Percentiles rank a stretch among this genome's conserved stretches.
phyloP scores from a whole-genome alignment of 805 yeast species.

The Saccharomycopsis sp. region DNA sequence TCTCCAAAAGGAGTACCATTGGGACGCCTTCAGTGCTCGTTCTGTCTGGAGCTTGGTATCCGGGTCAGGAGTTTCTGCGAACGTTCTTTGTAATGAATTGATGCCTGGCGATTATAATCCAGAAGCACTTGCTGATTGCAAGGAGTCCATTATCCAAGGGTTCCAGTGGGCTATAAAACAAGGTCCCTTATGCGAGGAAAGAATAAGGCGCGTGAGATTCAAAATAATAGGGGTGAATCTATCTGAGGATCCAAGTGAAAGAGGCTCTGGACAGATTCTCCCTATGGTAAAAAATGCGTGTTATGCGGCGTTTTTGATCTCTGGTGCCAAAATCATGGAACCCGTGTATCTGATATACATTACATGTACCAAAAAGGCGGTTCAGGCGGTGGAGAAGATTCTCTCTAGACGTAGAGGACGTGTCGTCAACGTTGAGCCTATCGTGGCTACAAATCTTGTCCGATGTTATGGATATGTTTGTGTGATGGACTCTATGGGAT shows the following conservation, averaged over 20 bases:
- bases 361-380: slow-evolving; percentile 44
- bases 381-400: slow-evolving; percentile 41
- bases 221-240: slow-evolving; percentile 56
- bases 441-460: slow-evolving; percentile 68
- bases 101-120: slow-evolving; percentile 65
- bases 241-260: slow-evolving; percentile 40
- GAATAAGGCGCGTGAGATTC: slow-evolving; percentile 63
- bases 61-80: slow-evolving; percentile 41
- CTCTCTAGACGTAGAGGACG: slow-evolving; percentile 68
- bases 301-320: slow-evolving; percentile 69
- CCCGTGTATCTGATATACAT: slow-evolving; percentile 64
- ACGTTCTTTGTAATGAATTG: slow-evolving; percentile 67
- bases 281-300: slow-evolving; percentile 83
- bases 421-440: slow-evolving; percentile 40
- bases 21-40: slow-evolving; percentile 83
- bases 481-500: slow-evolving; percentile 83
- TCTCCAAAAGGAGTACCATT: slow-evolving; percentile 51
- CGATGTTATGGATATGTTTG: slow-evolving; percentile 64
- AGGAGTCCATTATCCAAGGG: slow-evolving; percentile 61
- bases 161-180: slow-evolving; percentile 77
- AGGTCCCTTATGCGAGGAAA: slow-evolving; percentile 92
- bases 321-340: slow-evolving; percentile 73
- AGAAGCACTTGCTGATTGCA: slow-evolving; percentile 35
- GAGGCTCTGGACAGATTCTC: slow-evolving; percentile 64
- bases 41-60: slow-evolving; percentile 62